Base-by-base conservation (phyloP, 768 basidiomycete species). In the Rhizopogon rudus region DNA sequence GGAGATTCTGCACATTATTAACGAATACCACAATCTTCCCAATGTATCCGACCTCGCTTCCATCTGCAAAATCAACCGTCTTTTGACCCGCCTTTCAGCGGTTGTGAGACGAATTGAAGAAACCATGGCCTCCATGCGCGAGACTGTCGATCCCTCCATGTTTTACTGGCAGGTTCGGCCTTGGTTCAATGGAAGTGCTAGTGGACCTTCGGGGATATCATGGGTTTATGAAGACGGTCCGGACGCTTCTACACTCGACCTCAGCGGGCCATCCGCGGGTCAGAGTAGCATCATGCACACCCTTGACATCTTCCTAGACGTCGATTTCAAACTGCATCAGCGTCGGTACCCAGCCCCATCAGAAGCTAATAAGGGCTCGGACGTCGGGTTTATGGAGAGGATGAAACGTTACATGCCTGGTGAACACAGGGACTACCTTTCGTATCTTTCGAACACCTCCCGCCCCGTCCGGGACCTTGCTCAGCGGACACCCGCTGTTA, bases 391-490 rank as follows among this genome's bases (percentile, higher is more conserved):
- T 74, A 93, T 98, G 87, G 86, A 88, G 55, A 81, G 92, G 46
- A 97, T 97, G 94, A 75, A 91, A 55, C 81, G 82, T 20, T 98
- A 98, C 73, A 98, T 98, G 96, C 95, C 96, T 0, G 88, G 88
- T 13, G 82, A 81, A 52, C 96, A 98, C 72, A 86, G 91, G 42
- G 83, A 87, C 44, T 98, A 93, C 73, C 81, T 98, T 53, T 69
- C 72, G 22, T 81, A 84, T 62, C 79, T 98, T 39, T 75, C 81
- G 2, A 71, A 75, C 12, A 75, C 78, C 51, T 79, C 82, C 13
- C 84, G 73, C n/a, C 76, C 84, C 20, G 63, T 92, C 51, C 82
- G 90, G 22, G 78, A 82, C 39, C 70, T 86, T 33, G 88, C 84
- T 1, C 76, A 76, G 54, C 66, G 71, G 42, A 82, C 77, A 13